phyloP scores from a whole-genome alignment of 2,329 filamentous ascomycete genomes.

The Aspergillus sp. region DNA sequence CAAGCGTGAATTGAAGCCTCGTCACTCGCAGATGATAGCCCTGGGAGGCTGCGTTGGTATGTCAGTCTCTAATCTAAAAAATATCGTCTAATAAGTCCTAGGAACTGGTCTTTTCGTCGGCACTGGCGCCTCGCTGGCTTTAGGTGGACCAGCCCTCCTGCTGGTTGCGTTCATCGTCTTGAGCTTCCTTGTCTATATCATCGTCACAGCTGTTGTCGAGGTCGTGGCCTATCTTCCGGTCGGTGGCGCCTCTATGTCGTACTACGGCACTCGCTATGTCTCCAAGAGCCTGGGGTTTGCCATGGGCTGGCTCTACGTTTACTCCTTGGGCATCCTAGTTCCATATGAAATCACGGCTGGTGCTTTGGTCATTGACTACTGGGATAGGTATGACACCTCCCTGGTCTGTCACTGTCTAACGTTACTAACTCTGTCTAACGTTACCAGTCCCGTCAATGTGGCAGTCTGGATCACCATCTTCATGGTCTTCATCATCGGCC shows the following conservation, averaged over 20 bases:
- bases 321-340: conserved; percentile 47
- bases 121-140: conserved; percentile 52
- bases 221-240: conserved; percentile 43
- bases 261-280: conserved; percentile 44
- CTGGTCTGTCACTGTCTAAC: not conserved
- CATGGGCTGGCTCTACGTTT: conserved; percentile 57
- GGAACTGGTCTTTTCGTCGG: conserved; percentile 58
- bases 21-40: conserved; percentile 12
- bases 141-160: conserved; percentile 53
- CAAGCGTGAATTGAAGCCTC: conserved; percentile 7
- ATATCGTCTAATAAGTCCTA: conserved; percentile 48
- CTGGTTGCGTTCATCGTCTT: conserved; percentile 54
- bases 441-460: conserved; percentile 36
- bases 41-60: conserved; percentile 39
- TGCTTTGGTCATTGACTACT: conserved; percentile 63
- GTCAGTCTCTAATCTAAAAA: conserved; percentile 27
- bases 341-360: conserved; percentile 65
- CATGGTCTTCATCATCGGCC: conserved; percentile 56
- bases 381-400: conserved; percentile 38
- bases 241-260: conserved; percentile 44
- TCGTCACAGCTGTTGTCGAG: conserved; percentile 48
- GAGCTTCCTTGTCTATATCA: conserved; percentile 46
- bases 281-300: conserved; percentile 44
- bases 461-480: conserved; percentile 57
- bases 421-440: not conserved